Evolutionary conservation across 805 yeast species (phyloP).

Genomic region (Ogataea nitratoaversa): DNA sequence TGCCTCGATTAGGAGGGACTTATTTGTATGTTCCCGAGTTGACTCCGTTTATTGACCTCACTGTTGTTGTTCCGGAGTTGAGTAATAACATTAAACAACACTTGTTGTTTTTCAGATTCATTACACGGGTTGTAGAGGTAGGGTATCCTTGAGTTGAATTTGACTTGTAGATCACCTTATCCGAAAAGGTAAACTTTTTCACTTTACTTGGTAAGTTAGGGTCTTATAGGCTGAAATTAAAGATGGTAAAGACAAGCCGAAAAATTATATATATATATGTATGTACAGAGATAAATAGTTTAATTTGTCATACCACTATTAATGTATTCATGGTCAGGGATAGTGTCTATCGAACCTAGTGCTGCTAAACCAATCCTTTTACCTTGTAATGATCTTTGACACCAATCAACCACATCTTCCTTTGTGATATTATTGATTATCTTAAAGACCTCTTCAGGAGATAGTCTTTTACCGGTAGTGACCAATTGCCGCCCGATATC

Average conservation of each 20-base stretch:
- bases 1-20: not conserved
- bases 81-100: not conserved
- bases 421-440: constrained; percentile 75
- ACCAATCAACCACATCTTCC: constrained; percentile 83
- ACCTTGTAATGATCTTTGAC: constrained; percentile 70
- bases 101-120: not conserved
- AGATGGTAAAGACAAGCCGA: not conserved
- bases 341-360: constrained; percentile 69
- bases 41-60: not conserved
- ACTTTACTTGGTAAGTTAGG: too few relatives aligned
- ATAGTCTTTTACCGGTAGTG: constrained; percentile 78
- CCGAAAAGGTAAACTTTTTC: too few relatives aligned
- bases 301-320: constrained; percentile 28
- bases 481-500: constrained; percentile 97
- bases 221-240: too few relatives aligned
- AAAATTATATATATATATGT: not conserved
- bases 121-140: not conserved
- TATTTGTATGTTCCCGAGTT: not conserved
- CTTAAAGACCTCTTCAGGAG: constrained; percentile 70
- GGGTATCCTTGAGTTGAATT: not conserved
- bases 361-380: constrained; percentile 91
- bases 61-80: not conserved
- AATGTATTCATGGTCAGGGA: constrained; percentile 66
- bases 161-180: too few relatives aligned
- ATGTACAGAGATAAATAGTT: not conserved